A percentile compares a stretch with the other conserved stretches of the same genome.
Conservation (phyloP, 176 grass and related monocot species). For the Saccharum spontaneum region DNA sequence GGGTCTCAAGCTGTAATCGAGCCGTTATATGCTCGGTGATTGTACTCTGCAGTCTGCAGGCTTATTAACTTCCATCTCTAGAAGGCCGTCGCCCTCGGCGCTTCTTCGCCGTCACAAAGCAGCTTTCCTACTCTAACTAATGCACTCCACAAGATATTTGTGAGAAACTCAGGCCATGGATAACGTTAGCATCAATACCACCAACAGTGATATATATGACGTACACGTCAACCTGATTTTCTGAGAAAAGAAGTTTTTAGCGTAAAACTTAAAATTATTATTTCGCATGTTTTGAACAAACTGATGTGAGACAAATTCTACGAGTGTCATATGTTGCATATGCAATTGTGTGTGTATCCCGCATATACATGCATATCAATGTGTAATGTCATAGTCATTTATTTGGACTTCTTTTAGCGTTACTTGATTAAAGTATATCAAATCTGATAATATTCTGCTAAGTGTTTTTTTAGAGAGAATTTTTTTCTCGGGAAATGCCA, state of each 20-base stretch:
- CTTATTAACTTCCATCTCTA: conserved; percentile 1
- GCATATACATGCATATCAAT: no score
- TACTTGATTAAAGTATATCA: no score
- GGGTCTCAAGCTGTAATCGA: conserved; percentile 1
- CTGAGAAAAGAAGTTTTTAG: neutral
- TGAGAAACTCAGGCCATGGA: neutral
- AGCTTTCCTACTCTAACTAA: conserved; percentile 57
- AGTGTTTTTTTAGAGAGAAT: no score
- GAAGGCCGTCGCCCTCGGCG: conserved; percentile 30
- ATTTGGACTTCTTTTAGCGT: no score
- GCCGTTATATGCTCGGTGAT: conserved; percentile 24
- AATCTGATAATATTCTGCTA: no score
- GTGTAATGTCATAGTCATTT: no score
- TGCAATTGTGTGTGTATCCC: neutral
- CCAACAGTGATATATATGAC: neutral
- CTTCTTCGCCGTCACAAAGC: conserved; percentile 15
- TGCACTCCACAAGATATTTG: neutral
- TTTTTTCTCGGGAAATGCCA: neutral
- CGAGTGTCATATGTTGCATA: neutral
- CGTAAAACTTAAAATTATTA: neutral
- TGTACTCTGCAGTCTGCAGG: neutral
- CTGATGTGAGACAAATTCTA: neutral
- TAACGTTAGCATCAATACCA: neutral
- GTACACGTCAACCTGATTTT: neutral
- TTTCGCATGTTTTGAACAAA: neutral